phyloP scores from a whole-genome alignment of 768 basidiomycete genomes.

The Strobilomyces confusus region DNA sequence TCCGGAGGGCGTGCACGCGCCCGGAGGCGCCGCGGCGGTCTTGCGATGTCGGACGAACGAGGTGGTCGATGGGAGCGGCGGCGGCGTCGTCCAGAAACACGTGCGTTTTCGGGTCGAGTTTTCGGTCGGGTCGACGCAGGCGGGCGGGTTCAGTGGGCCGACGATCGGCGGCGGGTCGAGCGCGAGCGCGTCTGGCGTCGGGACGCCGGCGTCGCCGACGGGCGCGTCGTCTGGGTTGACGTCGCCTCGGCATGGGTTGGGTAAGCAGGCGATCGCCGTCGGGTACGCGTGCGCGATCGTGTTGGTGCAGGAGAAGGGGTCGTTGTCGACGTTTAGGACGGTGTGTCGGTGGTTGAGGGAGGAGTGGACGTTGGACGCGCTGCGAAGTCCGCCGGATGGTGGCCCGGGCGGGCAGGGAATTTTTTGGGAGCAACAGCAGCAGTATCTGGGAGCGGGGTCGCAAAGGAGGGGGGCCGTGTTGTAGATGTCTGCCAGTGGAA shows the following conservation, averaged over 20 bases:
- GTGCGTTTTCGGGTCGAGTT: constrained; percentile 87
- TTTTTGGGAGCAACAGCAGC: constrained; percentile 38
- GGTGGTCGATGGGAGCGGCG: constrained; percentile 36
- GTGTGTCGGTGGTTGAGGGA: constrained; percentile 71
- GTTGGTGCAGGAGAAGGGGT: constrained; percentile 87
- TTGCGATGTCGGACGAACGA: constrained; percentile 55
- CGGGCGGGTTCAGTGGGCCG: constrained; percentile 19
- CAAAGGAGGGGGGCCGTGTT: constrained; percentile 32
- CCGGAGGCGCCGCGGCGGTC: constrained; percentile 30
- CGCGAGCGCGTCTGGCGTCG: not conserved
- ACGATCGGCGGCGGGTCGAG: constrained; percentile 18
- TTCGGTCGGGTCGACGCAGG: constrained; percentile 28
- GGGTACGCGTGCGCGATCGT: constrained; percentile 63
- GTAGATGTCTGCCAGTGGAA: constrained; percentile 11
- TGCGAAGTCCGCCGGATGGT: constrained; percentile 23
- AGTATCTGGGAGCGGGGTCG: not conserved
- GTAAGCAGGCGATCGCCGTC: constrained; percentile 21
- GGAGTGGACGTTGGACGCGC: constrained; percentile 53
- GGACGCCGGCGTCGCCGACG: constrained; percentile 17
- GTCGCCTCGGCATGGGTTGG: constrained; percentile 27
- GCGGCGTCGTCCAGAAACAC: constrained; percentile 57
- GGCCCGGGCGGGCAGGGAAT: constrained; percentile 32
- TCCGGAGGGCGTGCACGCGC: constrained; percentile 25
- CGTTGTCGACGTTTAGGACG: constrained; percentile 77
- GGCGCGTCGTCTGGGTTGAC: constrained; percentile 21